These are phyloP conservation scores for Aspergillus sclerotioniger DNA, from an alignment of 495 filamentous ascomycete species.

Conservation along the genomic window DNA sequence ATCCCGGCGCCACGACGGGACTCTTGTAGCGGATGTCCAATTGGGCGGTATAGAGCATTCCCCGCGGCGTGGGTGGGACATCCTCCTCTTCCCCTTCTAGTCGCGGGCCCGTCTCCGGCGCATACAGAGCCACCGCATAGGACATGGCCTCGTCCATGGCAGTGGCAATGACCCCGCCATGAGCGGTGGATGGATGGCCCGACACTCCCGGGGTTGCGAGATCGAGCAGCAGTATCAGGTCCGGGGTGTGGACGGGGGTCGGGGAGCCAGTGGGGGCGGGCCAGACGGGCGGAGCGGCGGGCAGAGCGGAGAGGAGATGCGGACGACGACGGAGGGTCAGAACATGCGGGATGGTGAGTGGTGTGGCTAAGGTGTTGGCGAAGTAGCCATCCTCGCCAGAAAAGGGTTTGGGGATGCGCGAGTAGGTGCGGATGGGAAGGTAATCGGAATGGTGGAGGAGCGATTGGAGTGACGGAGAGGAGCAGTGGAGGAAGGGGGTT, in stretches of 20 bases:
- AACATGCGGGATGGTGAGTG: conserved; percentile 38
- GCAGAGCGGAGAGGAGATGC: conserved; percentile 21
- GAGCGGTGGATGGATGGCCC: conserved; percentile 39
- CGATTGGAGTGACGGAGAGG: conserved; percentile 25
- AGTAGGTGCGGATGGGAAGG: conserved; percentile 35
- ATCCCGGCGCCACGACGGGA: conserved; percentile 32
- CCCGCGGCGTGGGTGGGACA: conserved; percentile 25
- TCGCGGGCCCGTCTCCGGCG: conserved; percentile 15
- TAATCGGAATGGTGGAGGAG: conserved; percentile 33
- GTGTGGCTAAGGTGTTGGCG: conserved; percentile 32
- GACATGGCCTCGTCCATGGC: conserved; percentile 65
- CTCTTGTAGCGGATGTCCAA: conserved; percentile 42
- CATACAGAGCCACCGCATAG: conserved; percentile 34
- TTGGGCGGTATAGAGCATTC: conserved; percentile 37
- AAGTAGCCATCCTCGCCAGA: conserved; percentile 45
- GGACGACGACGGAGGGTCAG: conserved; percentile 34
- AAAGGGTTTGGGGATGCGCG: conserved; percentile 34
- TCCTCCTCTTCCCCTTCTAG: not conserved
- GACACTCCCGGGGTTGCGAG: conserved; percentile 36
- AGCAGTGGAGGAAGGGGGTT: conserved; percentile 16
- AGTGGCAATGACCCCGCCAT: conserved; percentile 60
- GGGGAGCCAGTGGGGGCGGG: conserved; percentile 31
- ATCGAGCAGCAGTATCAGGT: conserved; percentile 38
- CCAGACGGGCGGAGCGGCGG: conserved; percentile 28
- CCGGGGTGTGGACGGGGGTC: conserved; percentile 27